phyloP scores from a whole-genome alignment of 495 filamentous ascomycete genomes.

The Filosporella fistucella region DNA sequence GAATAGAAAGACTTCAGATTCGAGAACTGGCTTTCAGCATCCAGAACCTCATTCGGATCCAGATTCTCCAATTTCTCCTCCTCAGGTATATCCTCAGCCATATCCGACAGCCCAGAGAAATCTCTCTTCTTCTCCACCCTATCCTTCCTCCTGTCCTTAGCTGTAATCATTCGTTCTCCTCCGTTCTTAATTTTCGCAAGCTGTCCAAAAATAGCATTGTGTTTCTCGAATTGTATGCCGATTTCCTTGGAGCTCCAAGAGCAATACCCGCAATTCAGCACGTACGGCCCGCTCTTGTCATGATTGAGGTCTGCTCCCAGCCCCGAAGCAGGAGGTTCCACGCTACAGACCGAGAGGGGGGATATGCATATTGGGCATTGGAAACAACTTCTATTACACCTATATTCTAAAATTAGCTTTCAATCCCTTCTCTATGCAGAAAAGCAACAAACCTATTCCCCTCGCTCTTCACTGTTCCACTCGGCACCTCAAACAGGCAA shows the following conservation, averaged over 20 bases:
- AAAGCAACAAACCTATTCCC: slow-evolving; percentile 67
- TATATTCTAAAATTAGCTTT: slow-evolving; percentile 29
- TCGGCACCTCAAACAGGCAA: slow-evolving; percentile 92
- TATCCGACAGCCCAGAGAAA: not conserved
- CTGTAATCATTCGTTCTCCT: slow-evolving; percentile 31
- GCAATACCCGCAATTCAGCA: slow-evolving; percentile 83
- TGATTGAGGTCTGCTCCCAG: slow-evolving; percentile 35
- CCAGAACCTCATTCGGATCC: slow-evolving; percentile 23
- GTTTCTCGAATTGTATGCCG: slow-evolving; percentile 84
- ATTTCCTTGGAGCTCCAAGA: slow-evolving; percentile 87
- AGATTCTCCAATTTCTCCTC: slow-evolving; percentile 6
- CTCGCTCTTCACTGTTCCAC: slow-evolving; percentile 82
- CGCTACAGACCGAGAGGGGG: slow-evolving; percentile 64
- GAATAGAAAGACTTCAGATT: slow-evolving; percentile 62
- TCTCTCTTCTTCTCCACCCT: slow-evolving; percentile 36
- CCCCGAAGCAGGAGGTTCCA: slow-evolving; percentile 37
- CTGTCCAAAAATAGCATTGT: slow-evolving; percentile 78
- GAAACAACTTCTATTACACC: slow-evolving; percentile 92
- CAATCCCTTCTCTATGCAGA: not conserved
- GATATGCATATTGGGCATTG: slow-evolving; percentile 88
- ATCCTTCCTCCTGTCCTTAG: slow-evolving; percentile 30
- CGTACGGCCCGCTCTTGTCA: slow-evolving; percentile 56
- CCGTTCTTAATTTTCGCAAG: slow-evolving; percentile 58
- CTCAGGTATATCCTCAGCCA: not conserved
- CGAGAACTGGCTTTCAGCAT: slow-evolving; percentile 41